phyloP scores from a whole-genome alignment of 1,284 basidiomycete species.

The Pseudozyma sp. region DNA sequence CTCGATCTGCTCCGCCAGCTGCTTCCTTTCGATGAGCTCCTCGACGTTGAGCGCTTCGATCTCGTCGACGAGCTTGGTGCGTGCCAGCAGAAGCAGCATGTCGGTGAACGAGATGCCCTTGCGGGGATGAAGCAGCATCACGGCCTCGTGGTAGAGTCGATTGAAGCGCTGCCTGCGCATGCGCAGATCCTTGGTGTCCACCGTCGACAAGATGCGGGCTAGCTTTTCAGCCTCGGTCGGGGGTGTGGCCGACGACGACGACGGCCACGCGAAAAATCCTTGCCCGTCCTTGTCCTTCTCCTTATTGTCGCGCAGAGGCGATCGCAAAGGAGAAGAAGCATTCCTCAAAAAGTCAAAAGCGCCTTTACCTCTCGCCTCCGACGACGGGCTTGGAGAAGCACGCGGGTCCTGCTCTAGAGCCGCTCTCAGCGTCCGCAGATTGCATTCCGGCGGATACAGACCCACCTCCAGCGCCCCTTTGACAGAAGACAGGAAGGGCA shows the following conservation, averaged over 20 bases:
- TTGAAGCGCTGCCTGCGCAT: conserved; percentile 60
- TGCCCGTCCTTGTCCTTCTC: conserved; percentile 17
- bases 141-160: conserved; percentile 64
- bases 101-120: conserved; percentile 87
- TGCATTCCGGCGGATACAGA: conserved; percentile 49
- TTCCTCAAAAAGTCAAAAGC: conserved; percentile 34
- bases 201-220: conserved; percentile 15
- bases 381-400: conserved; percentile 9
- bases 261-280: conserved; percentile 30
- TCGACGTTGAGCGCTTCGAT: conserved; percentile 66
- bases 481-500: conserved; percentile 76
- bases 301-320: conserved; percentile 27
- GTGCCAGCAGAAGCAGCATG: conserved; percentile 88
- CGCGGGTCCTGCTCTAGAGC: conserved; percentile 5
- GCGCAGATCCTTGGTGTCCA: conserved; percentile 54
- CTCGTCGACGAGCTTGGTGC: conserved; percentile 91
- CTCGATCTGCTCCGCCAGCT: conserved; percentile 58
- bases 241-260: conserved; percentile 12
- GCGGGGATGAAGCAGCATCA: conserved; percentile 73
- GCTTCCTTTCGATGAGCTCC: conserved; percentile 63
- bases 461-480: conserved; percentile 61
- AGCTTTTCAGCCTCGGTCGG: conserved; percentile 41
- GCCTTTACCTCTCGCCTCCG: conserved; percentile 22
- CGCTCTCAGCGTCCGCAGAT: conserved; percentile 38
- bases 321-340: conserved; percentile 38